phyloP scores from a whole-genome alignment of 208 protist species.

The Acanthamoeba royreba region DNA sequence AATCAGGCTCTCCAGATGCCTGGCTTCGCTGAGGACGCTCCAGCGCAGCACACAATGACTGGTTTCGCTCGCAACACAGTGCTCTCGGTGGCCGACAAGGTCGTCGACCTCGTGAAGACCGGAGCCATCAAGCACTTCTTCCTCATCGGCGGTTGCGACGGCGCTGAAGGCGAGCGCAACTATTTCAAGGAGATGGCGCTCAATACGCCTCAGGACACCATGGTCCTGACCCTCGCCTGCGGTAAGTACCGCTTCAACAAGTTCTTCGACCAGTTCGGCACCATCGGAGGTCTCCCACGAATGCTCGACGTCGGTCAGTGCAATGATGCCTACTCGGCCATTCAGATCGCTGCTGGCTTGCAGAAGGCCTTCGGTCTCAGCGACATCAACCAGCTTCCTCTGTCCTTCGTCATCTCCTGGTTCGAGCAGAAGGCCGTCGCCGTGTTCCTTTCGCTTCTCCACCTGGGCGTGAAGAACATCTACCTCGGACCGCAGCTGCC shows the following conservation, averaged over 20 bases:
- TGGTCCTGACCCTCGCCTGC: conserved; percentile 85
- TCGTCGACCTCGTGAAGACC: conserved; percentile 79
- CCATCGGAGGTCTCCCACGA: conserved; percentile 78
- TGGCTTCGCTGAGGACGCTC: conserved; percentile 52
- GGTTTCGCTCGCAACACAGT: conserved; percentile 68
- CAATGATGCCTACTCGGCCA: conserved; percentile 84
- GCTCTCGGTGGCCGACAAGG: conserved; percentile 22
- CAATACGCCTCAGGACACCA: conserved; percentile 54
- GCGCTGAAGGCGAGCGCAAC: conserved; percentile 67
- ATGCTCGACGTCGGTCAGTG: conserved; percentile 89
- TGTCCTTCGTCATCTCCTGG: conserved; percentile 84
- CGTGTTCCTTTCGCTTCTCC: conserved; percentile 79
- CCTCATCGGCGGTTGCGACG: conserved; percentile 88
- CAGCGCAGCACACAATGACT: conserved; percentile 32
- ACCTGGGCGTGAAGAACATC: conserved; percentile 78
- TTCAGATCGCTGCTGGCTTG: conserved; percentile 77
- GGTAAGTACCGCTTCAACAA: conserved; percentile 83
- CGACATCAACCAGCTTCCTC: conserved; percentile 67
- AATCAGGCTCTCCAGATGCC: conserved; percentile 50
- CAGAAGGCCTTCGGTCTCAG: conserved; percentile 54
- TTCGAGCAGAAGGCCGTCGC: conserved; percentile 89
- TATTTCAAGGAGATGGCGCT: conserved; percentile 79
- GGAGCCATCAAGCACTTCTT: conserved; percentile 79
- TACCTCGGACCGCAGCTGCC: conserved; percentile 81
- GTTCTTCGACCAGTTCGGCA: conserved; percentile 56